Base-by-base conservation (phyloP, 768 basidiomycete genomes). In the Cystofilobasidium ferigula region DNA sequence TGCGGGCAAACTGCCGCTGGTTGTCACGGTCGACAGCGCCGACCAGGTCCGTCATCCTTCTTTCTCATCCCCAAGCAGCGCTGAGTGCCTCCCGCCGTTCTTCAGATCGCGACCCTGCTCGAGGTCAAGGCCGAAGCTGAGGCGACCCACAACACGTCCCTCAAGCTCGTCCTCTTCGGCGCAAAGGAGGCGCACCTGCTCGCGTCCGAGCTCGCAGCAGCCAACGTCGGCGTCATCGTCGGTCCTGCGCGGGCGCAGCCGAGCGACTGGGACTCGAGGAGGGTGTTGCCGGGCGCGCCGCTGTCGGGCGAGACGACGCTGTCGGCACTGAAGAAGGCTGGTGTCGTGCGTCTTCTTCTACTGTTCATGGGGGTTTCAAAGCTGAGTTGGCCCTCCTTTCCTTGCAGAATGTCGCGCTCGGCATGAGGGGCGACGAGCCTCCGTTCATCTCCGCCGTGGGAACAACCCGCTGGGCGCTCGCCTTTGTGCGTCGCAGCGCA, bases 191-290 rank as follows among this genome's bases (percentile, higher is more conserved):
- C 85, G 0, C 85, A 86, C 73, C 73, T 88, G 13, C 76, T 93
- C 30, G 89, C 88, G 1, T 78, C 82, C 61, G 81, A 89, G 69
- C 80, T 93, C 26, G 85, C 83, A 0, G 71, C 78, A 28, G 84
- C 86, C 1, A 77, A 80, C 13, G 78, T 90, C 53, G 87, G 87
- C n/a, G 82, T 92, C 32, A 82, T 93, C 69, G 71, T 89, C 24
- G 74, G 78, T 6, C 85, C 85, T 1, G 70, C 83, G 3, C 78
- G 87, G 63, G 80, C 8, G 9, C 36, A 54, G 62, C 34, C 38
- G 87, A 5, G 89, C 85, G 79, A 90, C 91, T 0, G 71, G 72
- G 36, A 64, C 72, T 10, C 93, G 89, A 89, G 85, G 38, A 13
- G 35, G 16, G 51, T 48, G 45, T 57, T 78, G 3, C 84, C 87